Conservation (phyloP, 768 basidiomycete genomes). For the Xerocomus brunneocitrinus region DNA sequence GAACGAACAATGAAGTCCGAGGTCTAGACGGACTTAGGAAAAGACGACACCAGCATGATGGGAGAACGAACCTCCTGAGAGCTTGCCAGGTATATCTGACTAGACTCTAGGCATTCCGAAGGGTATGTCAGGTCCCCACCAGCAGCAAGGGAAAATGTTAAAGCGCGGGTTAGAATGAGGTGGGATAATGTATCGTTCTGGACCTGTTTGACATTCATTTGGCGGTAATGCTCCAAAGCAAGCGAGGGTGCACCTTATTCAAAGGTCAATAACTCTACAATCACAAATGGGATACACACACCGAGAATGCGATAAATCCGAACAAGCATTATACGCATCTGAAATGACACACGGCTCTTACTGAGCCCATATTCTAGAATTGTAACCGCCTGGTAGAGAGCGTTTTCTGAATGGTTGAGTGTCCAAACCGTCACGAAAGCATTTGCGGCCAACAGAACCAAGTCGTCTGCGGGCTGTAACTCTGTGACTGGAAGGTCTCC, state of each 20-base stretch:
- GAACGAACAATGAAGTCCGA: conserved; percentile 78
- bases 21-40: conserved; percentile 42
- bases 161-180: conserved; percentile 69
- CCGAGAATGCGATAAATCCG: conserved; percentile 81
- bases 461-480: conserved; percentile 83
- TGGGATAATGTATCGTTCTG: conserved; percentile 90
- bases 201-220: conserved; percentile 75
- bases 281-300: conserved; percentile 26
- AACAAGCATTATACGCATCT: conserved; percentile 70
- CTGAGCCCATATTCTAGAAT: conserved; percentile 69
- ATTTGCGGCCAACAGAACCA: conserved; percentile 70
- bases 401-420: conserved; percentile 46
- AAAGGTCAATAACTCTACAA: conserved; percentile 1
- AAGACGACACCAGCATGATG: neutral
- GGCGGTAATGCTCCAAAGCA: conserved; percentile 75
- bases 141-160: conserved; percentile 73
- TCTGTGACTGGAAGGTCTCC: conserved; percentile 65
- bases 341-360: conserved; percentile 76
- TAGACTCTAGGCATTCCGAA: conserved; percentile 73
- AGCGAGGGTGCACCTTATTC: conserved; percentile 62
- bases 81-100: conserved; percentile 76
- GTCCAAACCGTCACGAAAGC: conserved; percentile 62
- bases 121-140: conserved; percentile 72
- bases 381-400: conserved; percentile 60
- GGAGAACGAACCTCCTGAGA: conserved; percentile 61